Base-by-base conservation (phyloP, 768 basidiomycete species). In the Butyriboletus loyo region DNA sequence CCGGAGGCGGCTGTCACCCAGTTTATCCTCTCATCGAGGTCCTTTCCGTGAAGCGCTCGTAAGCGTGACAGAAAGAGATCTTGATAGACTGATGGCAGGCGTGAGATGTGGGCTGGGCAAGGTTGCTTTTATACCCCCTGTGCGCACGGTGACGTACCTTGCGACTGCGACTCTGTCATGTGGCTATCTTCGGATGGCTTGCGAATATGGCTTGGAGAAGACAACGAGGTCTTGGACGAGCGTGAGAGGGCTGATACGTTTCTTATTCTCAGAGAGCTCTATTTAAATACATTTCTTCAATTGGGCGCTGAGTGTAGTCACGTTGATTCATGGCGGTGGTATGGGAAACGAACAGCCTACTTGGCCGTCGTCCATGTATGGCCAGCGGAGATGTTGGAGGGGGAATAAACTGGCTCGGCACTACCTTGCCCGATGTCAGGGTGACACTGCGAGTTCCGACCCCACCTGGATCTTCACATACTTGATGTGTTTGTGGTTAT, bases 1-100 rank as follows among this genome's bases (percentile, higher is more conserved):
- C 57, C 58, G 1, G 45, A 50, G 24, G 41, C n/a, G 0, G 56
- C 30, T 14, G 30, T 44, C 35, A 54, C 51, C 51, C 49, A 59
- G 25, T 37, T 49, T 6, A 24, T 32, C 34, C 34, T 25, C 3
- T 48, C 25, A 17, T 54, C 38, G 22, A 48, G 13, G 22, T 32
- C 11, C 3, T 51, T 27, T 13, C 52, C 32, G 17, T 49, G 32
- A 4, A 35, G 39, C 3, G 14, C 5, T 17, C 15, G 52, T 9
- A 59, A 28, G 30, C 35, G 49, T 1, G 0, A 15, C 1, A 21
- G 19, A 3, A 59, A 52, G 8, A 35, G 19, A 14, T 25, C 3
- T 30, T 59, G 58, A 32, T 59, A 59, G n/a, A 38, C 49, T 34
- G 46, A 14, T 5, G 15, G 19, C 9, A n/a, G 2, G 2, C 2